phyloP scores from a whole-genome alignment of 495 filamentous ascomycete genomes.

The Aspergillus cristatus region DNA sequence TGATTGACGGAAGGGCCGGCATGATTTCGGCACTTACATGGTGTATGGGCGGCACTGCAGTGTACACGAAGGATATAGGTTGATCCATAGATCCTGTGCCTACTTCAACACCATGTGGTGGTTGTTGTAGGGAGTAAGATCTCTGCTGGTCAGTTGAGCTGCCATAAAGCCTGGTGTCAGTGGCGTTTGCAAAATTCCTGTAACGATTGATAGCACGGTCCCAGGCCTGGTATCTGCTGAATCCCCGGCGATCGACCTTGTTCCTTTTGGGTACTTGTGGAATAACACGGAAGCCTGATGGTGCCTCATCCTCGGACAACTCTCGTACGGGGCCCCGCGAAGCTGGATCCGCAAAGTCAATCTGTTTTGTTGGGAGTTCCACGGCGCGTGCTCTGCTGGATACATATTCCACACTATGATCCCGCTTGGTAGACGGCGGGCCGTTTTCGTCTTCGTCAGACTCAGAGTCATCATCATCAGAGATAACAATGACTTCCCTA shows the following conservation, averaged over 20 bases:
- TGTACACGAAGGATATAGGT: too few relatives aligned
- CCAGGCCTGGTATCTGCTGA: slow-evolving; percentile 41
- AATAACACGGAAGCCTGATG: slow-evolving; percentile 28
- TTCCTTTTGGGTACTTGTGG: slow-evolving; percentile 16
- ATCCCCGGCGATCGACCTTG: slow-evolving; percentile 36
- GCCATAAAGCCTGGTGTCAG: slow-evolving; percentile 6
- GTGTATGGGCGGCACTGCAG: too few relatives aligned
- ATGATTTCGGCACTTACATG: too few relatives aligned
- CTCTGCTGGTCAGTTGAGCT: slow-evolving; percentile 10
- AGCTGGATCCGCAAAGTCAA: slow-evolving; percentile 12
- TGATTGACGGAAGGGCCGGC: not conserved
- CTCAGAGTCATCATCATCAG: slow-evolving; percentile 63
- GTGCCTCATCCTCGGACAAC: slow-evolving; percentile 27
- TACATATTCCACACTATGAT: slow-evolving; percentile 30
- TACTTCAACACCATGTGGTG: too few relatives aligned
- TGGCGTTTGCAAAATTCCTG: slow-evolving; percentile 17
- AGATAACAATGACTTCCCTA: slow-evolving; percentile 72
- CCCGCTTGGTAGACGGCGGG: slow-evolving; percentile 13
- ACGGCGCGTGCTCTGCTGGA: slow-evolving; percentile 26
- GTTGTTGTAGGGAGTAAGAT: slow-evolving; percentile 15
- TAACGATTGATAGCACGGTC: slow-evolving; percentile 35
- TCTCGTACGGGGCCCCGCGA: slow-evolving; percentile 16
- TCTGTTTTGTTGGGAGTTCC: slow-evolving; percentile 24
- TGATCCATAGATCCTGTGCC: too few relatives aligned
- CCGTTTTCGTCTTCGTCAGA: slow-evolving; percentile 33